Conservation (phyloP, 305 asterid species). For the Stenogyne calaminthoides region DNA sequence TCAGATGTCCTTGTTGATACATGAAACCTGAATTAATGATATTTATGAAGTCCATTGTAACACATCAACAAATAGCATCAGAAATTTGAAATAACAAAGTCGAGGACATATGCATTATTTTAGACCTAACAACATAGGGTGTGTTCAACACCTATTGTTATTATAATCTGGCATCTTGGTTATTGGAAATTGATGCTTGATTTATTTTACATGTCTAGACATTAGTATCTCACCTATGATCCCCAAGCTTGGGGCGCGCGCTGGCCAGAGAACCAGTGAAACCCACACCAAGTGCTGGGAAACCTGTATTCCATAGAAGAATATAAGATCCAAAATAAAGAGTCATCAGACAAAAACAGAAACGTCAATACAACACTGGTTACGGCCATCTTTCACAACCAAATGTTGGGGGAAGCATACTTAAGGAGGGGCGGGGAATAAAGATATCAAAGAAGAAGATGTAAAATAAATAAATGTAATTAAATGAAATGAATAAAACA, state of each 20-base stretch:
- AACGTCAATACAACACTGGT: conserved; percentile 13
- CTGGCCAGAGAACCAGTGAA: conserved; percentile 85
- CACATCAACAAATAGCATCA: background rate
- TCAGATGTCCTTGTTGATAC: conserved; percentile 85
- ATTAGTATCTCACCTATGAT: conserved; percentile 62
- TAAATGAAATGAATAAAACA: background rate
- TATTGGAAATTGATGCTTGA: background rate
- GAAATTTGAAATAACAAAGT: conserved; percentile 8
- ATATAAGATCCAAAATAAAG: conserved; percentile 17
- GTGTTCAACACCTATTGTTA: background rate
- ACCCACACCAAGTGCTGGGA: conserved; percentile 82
- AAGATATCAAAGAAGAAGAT: background rate
- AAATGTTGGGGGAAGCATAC: background rate
- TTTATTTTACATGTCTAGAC: conserved; percentile 2
- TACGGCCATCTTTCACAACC: conserved; percentile 6
- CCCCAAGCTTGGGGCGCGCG: conserved; percentile 76
- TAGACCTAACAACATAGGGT: background rate
- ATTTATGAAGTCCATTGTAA: conserved; percentile 24
- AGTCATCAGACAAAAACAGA: conserved; percentile 7
- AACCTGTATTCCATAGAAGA: conserved; percentile 46
- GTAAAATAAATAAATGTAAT: background rate
- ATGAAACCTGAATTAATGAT: conserved; percentile 59
- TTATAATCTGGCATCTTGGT: conserved; percentile 2
- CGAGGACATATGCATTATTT: background rate
- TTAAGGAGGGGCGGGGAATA: background rate